A percentile compares a stretch with the other conserved stretches of the same genome.
Conservation (phyloP, 495 filamentous ascomycete species). For the Extremus antarcticus region DNA sequence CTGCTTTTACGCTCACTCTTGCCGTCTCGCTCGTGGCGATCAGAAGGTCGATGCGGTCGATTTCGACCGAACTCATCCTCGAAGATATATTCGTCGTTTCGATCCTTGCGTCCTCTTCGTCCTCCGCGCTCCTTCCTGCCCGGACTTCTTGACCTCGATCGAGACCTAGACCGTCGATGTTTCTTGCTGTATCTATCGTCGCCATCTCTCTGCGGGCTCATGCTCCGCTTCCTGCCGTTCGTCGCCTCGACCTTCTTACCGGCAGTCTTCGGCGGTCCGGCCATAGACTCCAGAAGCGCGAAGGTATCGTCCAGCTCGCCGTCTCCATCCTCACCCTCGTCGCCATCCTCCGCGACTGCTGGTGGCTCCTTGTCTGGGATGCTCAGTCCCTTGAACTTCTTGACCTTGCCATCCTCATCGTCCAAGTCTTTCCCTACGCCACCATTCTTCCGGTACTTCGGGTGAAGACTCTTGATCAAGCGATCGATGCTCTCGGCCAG, state of each 20-base stretch:
- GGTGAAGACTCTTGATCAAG: conserved; percentile 79
- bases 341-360: conserved; percentile 24
- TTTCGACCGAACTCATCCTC: conserved; percentile 52
- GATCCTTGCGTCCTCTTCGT: conserved; percentile 32
- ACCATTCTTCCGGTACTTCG: conserved; percentile 53
- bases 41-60: conserved; percentile 22
- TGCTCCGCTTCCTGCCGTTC: conserved; percentile 53
- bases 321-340: conserved; percentile 27
- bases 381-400: conserved; percentile 79
- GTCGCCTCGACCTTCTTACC: conserved; percentile 31
- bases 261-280: conserved; percentile 46
- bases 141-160: conserved; percentile 40
- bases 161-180: conserved; percentile 39
- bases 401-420: conserved; percentile 45
- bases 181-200: conserved; percentile 39
- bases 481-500: conserved; percentile 86
- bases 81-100: conserved; percentile 40
- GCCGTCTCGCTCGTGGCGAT: conserved; percentile 33
- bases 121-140: conserved; percentile 26
- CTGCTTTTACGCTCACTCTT: conserved; percentile 28
- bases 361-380: conserved; percentile 69
- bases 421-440: conserved; percentile 29
- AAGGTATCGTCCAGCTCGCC: conserved; percentile 79
- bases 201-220: conserved; percentile 47
- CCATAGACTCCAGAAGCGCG: conserved; percentile 76